Base-by-base conservation (phyloP, 169 alveolate species). In the Plasmodium berghei region DNA sequence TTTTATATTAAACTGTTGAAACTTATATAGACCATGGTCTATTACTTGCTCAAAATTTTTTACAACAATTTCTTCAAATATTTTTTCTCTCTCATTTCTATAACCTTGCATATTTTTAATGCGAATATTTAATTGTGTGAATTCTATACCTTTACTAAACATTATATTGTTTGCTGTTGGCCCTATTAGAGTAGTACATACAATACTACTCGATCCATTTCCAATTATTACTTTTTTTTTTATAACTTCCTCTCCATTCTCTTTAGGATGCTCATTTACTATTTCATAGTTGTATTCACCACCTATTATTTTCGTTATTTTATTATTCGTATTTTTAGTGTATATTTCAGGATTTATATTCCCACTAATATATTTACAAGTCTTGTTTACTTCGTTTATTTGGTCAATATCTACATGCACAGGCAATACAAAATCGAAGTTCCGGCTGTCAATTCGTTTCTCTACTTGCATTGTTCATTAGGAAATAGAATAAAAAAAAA, bases 21-120 rank as follows among this genome's bases (percentile, higher is more conserved):
- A 77, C 34, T 64, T 77, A 52, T 77, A 77, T 45, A 45, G 18
- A 28, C 70, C 24, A 9, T 64, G 64, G 24, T 77, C 89, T 1
- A 77, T 16, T 77, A 77, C 58, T 62, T 77, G 58, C 12, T 77
- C 77, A 10, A 46, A 77, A n/a, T 48, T 63, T 64, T 77, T 77
- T 6, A 56, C 45, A 26, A 77, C 22, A 28, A 77, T 48, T 28
- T 77, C 77, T 45, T 77, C 89, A 14, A 63, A 56, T 10, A 69
- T 77, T 14, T 48, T 77, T 10, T 77, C 89, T 63, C 89, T 52
- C 12, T 77, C 73, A 16, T 46, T 56, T 5, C 89, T 54, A 49
- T 48, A 63, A 12, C 89, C 89, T 63, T 77, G 74, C 18, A 56
- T 64, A 69, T 77, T 77, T 77, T 77, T 77, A 63, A 77, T 77